phyloP scores from a whole-genome alignment of 805 yeast species.

The Wickerhamiella bombiphila region DNA sequence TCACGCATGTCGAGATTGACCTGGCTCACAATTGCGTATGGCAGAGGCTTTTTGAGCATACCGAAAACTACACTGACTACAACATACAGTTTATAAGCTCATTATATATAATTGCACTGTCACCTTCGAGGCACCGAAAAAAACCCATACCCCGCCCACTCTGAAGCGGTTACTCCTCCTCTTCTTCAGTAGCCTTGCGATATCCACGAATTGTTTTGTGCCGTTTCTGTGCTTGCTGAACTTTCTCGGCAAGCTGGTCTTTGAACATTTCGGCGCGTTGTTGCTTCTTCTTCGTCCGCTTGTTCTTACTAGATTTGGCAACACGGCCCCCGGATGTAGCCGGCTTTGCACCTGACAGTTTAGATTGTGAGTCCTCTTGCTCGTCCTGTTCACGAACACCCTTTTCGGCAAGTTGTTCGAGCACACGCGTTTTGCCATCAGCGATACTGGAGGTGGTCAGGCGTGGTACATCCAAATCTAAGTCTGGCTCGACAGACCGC shows the following conservation, averaged over 20 bases:
- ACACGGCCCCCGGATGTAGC: slow-evolving; percentile 1
- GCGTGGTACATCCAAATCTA: slow-evolving; percentile 4
- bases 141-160: neutral
- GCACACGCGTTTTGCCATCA: slow-evolving; percentile 10
- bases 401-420: slow-evolving; percentile 12
- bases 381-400: slow-evolving; percentile 8
- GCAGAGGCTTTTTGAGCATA: neutral
- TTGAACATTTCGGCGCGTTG: slow-evolving; percentile 15
- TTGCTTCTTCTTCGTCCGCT: slow-evolving; percentile 11
- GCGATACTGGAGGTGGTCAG: neutral
- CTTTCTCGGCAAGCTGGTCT: slow-evolving; percentile 20
- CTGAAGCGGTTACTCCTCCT: neutral
- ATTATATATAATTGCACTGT: no score
- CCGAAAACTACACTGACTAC: no score
- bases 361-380: no score
- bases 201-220: slow-evolving; percentile 16
- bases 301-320: slow-evolving; percentile 12
- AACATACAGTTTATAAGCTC: no score
- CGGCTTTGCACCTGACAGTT: slow-evolving; percentile 1
- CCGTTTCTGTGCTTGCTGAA: slow-evolving; percentile 17
- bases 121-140: no score
- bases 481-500: slow-evolving; percentile 6
- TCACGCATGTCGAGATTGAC: neutral
- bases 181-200: slow-evolving; percentile 13
- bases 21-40: no score